Percentiles rank a stretch among this genome's conserved stretches.
Evolutionary conservation across 257 asterid genomes (phyloP).

Genomic region (Solanum dulcamara): DNA sequence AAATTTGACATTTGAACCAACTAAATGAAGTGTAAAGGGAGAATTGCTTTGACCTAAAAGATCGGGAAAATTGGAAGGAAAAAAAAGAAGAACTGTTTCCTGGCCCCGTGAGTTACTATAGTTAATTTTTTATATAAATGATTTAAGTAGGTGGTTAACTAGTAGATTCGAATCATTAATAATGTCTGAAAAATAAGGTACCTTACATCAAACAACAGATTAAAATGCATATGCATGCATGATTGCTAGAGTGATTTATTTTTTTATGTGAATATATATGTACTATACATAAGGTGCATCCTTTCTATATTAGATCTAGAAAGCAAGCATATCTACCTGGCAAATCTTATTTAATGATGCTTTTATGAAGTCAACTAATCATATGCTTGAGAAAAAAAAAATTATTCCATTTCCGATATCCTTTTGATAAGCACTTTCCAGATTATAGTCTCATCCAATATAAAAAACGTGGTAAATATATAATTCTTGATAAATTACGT

Average conservation of each 20-base stretch:
- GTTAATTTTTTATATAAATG: background rate
- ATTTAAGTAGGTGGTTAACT: background rate
- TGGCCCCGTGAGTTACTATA: background rate
- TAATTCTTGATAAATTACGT: background rate
- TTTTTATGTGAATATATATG: background rate
- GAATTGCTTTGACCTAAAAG: background rate
- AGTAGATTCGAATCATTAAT: background rate
- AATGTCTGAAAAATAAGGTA: background rate
- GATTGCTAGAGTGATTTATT: background rate
- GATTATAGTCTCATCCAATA: background rate
- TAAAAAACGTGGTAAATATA: background rate
- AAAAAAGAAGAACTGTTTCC: too few species aligned
- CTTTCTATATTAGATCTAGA: background rate
- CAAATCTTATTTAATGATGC: background rate
- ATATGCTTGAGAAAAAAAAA: background rate
- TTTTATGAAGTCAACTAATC: background rate
- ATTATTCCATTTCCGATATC: background rate
- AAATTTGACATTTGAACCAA: background rate
- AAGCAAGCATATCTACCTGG: background rate
- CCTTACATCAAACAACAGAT: background rate
- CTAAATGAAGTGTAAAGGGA: background rate
- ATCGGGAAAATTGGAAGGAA: background rate
- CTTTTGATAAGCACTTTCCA: background rate
- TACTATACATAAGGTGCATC: background rate
- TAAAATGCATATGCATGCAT: background rate